Base-by-base conservation (phyloP, 2,329 filamentous ascomycete species). In the Chaetomiaceae sp. region DNA sequence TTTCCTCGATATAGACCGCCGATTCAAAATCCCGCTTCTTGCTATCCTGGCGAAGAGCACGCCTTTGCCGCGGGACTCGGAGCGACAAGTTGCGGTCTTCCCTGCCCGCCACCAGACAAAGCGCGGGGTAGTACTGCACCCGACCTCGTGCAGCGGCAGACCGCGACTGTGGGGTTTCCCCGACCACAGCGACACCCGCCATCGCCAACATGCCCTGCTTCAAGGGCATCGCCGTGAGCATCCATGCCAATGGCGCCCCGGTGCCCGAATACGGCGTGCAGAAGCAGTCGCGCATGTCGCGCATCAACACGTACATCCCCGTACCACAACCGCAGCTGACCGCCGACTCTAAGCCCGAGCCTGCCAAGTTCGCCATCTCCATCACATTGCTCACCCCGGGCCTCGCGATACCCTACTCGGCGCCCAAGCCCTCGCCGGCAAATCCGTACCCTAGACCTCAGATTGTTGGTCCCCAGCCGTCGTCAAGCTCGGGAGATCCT, bases 181-280 rank as follows among this genome's bases (percentile, higher is more conserved):
- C 26, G 30, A 33, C 35, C 35, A 41, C 45, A 24, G 35, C 41
- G 36, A 51, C 66, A 33, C 27, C 42, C 29, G 32, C 42, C 38
- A 36, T 32, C 32, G 35, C 41, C 50, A 77, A 64, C 64, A 81
- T 81, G 93, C 93, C 93, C 73, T 97, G 90, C 81, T 98, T 97
- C 75, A 95, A 97, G 75, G 93, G 93, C 70, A 89, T 98, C 71
- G 91, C 93, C 61, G 91, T 97, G 65, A 95, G 88, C 78, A 94
- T 97, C 67, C 93, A 98, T 72, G 79, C 81, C 48, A 83, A 83
- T 63, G 78, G 76, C 53, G 73, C 88, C 58, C 90, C 93, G 56
- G 81, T 98, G 56, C 76, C 89, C 52, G 93, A 98, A 70, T 84
- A 95, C 71, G 91, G 90, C 60, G 86, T 97, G 59, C 91, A 97